Conservation (phyloP, 768 basidiomycete species). For the Strobilomyces echinocephalus region DNA sequence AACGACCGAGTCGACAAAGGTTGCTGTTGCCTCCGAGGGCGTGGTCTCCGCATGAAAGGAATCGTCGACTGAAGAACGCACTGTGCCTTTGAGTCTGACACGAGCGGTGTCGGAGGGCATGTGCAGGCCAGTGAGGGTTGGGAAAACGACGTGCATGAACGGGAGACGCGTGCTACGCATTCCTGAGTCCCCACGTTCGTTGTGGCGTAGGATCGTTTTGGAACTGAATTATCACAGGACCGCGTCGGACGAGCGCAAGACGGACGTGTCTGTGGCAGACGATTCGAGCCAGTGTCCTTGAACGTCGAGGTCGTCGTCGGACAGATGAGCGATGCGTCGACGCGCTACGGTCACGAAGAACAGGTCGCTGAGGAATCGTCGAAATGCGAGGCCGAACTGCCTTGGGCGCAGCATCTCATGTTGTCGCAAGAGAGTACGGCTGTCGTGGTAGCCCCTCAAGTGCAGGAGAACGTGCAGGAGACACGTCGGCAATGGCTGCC, state of each 20-base stretch:
- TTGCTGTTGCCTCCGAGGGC: background rate
- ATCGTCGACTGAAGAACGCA: background rate
- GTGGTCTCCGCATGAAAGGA: background rate
- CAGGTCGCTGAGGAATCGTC: background rate
- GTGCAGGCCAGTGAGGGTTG: background rate
- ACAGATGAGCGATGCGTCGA: background rate
- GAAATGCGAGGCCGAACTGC: background rate
- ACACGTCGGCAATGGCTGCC: background rate
- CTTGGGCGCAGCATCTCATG: background rate
- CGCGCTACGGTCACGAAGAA: background rate
- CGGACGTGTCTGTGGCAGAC: background rate
- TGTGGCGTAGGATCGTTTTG: background rate
- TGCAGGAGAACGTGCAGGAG: background rate
- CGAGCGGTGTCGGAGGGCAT: no score
- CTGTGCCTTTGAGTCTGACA: background rate
- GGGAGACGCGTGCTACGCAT: background rate
- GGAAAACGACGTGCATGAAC: background rate
- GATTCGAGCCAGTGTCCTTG: background rate
- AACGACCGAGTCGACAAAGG: background rate
- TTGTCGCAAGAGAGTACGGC: background rate
- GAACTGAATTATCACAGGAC: background rate
- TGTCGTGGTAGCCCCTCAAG: background rate
- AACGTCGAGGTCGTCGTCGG: background rate
- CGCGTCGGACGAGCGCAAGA: background rate
- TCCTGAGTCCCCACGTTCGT: constrained; percentile 1